Evolutionary conservation across 176 grass and related monocot species (phyloP), one percentile per base, ranked within the genome.

Genomic region (Guadua angustifolia): DNA sequence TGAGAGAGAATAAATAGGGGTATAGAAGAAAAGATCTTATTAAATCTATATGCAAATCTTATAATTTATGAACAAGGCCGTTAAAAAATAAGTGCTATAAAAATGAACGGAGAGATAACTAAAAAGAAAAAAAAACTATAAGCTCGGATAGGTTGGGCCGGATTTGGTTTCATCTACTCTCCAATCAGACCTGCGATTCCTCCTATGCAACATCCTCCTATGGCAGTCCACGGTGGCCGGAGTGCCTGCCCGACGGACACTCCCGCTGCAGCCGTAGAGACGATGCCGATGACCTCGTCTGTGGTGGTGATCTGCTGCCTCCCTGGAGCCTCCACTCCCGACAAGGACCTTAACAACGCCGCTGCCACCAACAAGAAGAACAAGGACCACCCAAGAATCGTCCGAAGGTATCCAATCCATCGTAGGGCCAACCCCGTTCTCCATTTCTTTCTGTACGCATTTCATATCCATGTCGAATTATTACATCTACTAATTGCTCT

Each of bases 361-460:
- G 22, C 58, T 29, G 29, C 29, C 29, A 1, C 29, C 29, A 29
- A 29, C 39, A 77, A 45, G 75, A 64, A 58, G 22, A 78, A 3
- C 77, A 22, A 67, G 33, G 17, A 39, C 16, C 29, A 19, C 64
- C 64, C 45, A 52, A 67, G 77, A 79, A 79, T 79, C 45, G 26
- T 26, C 6, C 24, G 44, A 14, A 66, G 77, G 77, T 79, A 66
- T 33, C 17, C 36, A 60, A 9, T 43, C 16, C 43, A 50, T 60
- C 55, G 25, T 22, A 46, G 58, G 3, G 9, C 57, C n/a, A 22
- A 24, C 21, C 36, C 65, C 12, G 4, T 17, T 9, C 33, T 15
- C 57, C 17, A n/a, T 44, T 38, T 67, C 40, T 32, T 14, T 12
- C 4, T 43, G 22, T 29, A 7, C 16, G 0, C 4, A 7, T n/a